A percentile compares a stretch with the other conserved stretches of the same genome.
Evolutionary conservation across 805 yeast species (phyloP).

Genomic region (Grigorovia transvaalensis): DNA sequence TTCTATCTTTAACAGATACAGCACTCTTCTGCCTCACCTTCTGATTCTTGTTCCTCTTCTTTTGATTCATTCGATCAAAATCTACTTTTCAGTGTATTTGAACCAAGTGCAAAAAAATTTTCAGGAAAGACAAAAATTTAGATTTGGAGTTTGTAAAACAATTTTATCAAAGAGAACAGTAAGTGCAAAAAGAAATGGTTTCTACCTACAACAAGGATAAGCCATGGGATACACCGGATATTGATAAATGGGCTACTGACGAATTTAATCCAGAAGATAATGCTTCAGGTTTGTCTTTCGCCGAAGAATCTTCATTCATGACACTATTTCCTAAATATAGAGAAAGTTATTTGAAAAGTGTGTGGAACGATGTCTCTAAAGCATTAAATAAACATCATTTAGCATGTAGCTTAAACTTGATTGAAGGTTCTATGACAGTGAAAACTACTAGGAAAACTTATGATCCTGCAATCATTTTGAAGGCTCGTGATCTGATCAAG

Average conservation of each 20-base stretch:
- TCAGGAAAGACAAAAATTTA: not conserved
- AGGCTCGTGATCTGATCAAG: conserved; percentile 91
- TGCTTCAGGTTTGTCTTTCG: conserved; percentile 73
- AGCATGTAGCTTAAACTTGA: conserved; percentile 77
- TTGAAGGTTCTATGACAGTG: conserved; percentile 96
- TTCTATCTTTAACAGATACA: conserved; percentile 17
- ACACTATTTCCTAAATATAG: conserved; percentile 94
- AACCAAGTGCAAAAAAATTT: not conserved
- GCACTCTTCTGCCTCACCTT: conserved; percentile 1
- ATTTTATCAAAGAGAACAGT: not conserved
- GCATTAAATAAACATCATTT: conserved; percentile 64
- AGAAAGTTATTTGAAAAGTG: conserved; percentile 75
- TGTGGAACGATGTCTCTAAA: conserved; percentile 90
- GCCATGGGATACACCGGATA: conserved; percentile 96
- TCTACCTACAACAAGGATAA: conserved; percentile 90
- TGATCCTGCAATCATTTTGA: conserved; percentile 88
- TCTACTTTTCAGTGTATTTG: not conserved
- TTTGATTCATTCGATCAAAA: not conserved
- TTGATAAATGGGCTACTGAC: conserved; percentile 85
- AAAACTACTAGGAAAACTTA: conserved; percentile 90
- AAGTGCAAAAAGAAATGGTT: conserved; percentile 44
- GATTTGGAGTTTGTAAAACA: no score
- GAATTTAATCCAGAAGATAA: conserved; percentile 87
- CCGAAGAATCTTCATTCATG: conserved; percentile 94
- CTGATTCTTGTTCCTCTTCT: not conserved